Base-by-base conservation (phyloP, 768 basidiomycete species). In the Hebeloma cylindrosporum region DNA sequence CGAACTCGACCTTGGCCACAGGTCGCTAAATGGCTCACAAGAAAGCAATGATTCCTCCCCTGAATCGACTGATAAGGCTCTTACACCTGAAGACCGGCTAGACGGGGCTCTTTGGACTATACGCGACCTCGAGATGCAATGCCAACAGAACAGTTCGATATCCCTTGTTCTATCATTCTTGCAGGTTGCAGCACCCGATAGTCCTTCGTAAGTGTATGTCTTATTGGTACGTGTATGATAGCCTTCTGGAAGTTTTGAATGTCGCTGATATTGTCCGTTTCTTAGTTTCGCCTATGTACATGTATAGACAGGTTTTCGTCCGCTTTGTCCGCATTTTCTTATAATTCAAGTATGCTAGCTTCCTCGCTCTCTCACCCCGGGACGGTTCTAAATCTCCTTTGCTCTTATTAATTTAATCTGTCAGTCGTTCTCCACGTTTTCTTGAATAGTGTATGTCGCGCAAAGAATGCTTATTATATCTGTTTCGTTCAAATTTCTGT, bases 111-210 rank as follows among this genome's bases (percentile, higher is more conserved):
- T 82, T 43, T 88, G 85, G 83, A 87, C 82, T 25, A 82, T 88
- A n/a, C 80, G 82, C 45, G 93, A 95, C 57, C 66, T 98, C 48
- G 83, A 89, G 59, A 65, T 85, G 56, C 79, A 88, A 23, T 94
- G 92, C 60, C 80, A 83, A 53, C 93, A 96, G 64, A 98, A 96
- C 57, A 93, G 92, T 59, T 75, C 88, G 10, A 81, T 97, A 27
- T 78, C 88, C 3, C 69, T 81, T 25, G 79, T 93, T 43, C 73
- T 95, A 34, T 78, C 82, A 39, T 74, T 77, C 50, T 62, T 88
- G 34, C 78, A 80, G 58, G 73, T 77, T 9, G 73, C 72, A 9
- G 59, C 69, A 28, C 66, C 74, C 33, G 76, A 72, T 47, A 31
- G 33, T 25, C 29, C 44, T 21, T 64, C 65, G 41, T 62, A 43